Conservation (phyloP, 192 early-diverging fungal species). For the Coemansia sp. region DNA sequence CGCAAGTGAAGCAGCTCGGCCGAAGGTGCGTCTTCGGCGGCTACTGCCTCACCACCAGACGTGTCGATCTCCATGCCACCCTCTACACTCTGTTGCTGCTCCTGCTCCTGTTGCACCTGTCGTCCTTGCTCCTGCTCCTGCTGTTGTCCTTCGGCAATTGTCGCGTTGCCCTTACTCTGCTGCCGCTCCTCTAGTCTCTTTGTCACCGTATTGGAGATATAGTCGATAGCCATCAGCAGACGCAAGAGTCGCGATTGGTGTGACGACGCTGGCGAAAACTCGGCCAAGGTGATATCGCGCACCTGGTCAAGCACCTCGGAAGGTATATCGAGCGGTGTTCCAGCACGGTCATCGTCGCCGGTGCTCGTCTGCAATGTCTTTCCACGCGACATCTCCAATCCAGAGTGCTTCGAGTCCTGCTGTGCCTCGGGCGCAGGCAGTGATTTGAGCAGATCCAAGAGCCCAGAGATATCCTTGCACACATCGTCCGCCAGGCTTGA, state of each 20-base stretch:
- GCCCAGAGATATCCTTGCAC: slow-evolving; percentile 61
- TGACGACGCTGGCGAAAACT: slow-evolving; percentile 82
- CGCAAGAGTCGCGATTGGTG: slow-evolving; percentile 89
- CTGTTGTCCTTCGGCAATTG: slow-evolving; percentile 2
- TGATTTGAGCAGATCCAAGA: slow-evolving; percentile 56
- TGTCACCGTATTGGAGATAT: slow-evolving; percentile 49
- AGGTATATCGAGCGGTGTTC: slow-evolving; percentile 3
- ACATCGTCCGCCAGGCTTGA: slow-evolving; percentile 67
- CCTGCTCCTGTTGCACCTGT: too few species aligned
- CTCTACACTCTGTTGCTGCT: slow-evolving; percentile 29
- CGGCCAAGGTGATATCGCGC: slow-evolving; percentile 66
- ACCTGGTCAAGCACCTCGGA: slow-evolving; percentile 58
- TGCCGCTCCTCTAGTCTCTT: slow-evolving; percentile 46
- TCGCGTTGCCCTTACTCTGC: slow-evolving; percentile 41
- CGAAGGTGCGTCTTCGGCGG: slow-evolving; percentile 9
- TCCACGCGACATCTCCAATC: slow-evolving; percentile 1
- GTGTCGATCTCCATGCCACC: slow-evolving; percentile 14
- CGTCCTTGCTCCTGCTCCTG: background rate
- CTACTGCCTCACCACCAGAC: background rate
- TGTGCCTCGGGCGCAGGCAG: slow-evolving; percentile 7
- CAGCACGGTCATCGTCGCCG: slow-evolving; percentile 23
- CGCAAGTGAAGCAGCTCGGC: slow-evolving; percentile 42
- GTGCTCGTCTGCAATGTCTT: slow-evolving; percentile 6
- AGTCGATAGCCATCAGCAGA: slow-evolving; percentile 93
- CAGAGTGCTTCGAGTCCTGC: background rate